A percentile compares a stretch with the other conserved stretches of the same genome.
These are phyloP conservation scores for Thielaviopsis ethacetica DNA, from an alignment of 2,329 filamentous ascomycete genomes.

Conservation along the genomic window DNA sequence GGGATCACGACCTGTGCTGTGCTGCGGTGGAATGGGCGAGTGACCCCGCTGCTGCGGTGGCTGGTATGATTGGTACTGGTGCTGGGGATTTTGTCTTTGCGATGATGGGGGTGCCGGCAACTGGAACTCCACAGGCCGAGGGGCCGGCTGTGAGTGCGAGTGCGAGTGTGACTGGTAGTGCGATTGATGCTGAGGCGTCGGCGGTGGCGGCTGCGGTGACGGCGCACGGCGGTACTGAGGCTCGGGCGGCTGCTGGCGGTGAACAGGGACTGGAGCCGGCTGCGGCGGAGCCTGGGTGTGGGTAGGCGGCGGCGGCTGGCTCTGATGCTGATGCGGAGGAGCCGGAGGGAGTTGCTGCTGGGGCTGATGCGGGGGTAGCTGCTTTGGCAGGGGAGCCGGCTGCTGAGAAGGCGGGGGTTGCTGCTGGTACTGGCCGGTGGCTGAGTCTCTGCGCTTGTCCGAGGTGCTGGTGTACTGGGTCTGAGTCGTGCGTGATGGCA, in stretches of 20 bases:
- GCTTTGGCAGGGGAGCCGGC: not conserved
- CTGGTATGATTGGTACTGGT: constrained; percentile 9
- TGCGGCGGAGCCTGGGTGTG: not conserved
- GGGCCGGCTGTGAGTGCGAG: not conserved
- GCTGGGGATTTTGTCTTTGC: not conserved
- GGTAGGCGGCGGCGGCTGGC: not conserved
- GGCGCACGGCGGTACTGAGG: not conserved
- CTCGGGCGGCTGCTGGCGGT: not conserved
- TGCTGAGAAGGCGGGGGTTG: constrained; percentile 1
- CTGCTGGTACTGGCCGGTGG: constrained; percentile 5
- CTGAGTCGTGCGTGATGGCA: constrained; percentile 1
- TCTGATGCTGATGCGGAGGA: not conserved
- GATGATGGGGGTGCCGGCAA: not conserved
- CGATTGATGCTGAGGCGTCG: not conserved
- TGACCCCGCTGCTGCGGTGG: not conserved
- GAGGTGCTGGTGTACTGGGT: not conserved
- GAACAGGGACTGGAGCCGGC: not conserved
- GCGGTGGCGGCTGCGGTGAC: not conserved
- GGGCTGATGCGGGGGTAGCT: not conserved
- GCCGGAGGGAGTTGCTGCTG: not conserved
- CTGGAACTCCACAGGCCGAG: constrained; percentile 6
- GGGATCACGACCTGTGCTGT: not conserved
- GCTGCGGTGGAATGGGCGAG: not conserved
- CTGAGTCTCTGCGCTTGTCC: not conserved
- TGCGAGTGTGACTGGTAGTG: constrained; percentile 3